These are phyloP conservation scores for Tetrahymena thermophila DNA, from an alignment of 73 alveolate species.

Conservation along the genomic window DNA sequence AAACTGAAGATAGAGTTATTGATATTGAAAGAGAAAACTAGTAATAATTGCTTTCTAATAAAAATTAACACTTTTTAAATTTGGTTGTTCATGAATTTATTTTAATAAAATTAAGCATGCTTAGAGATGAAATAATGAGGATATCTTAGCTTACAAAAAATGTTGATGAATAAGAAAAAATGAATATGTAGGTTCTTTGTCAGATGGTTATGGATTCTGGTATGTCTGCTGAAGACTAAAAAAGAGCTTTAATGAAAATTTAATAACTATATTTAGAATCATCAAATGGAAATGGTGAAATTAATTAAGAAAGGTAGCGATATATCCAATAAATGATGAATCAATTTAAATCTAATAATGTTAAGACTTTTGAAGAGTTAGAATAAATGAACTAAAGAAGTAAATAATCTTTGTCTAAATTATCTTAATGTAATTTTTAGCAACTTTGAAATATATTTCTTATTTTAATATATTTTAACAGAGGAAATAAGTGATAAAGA, in stretches of 20 bases:
- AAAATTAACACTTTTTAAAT: neutral
- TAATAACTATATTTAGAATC: neutral
- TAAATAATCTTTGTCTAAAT: neutral
- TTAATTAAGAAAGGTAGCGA: neutral
- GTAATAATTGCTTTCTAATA: neutral
- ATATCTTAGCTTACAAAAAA: neutral
- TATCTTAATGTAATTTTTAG: neutral
- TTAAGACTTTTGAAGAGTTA: neutral
- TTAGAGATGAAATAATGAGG: neutral
- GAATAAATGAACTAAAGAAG: neutral
- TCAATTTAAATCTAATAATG: neutral
- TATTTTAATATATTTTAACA: neutral
- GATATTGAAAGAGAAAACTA: neutral
- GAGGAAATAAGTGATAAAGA: neutral
- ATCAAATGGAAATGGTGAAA: neutral
- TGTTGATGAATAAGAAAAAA: neutral
- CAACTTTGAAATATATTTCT: neutral
- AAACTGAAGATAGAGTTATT: neutral
- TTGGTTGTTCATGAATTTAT: neutral
- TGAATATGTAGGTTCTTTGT: neutral
- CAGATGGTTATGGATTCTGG: neutral
- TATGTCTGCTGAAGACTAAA: neutral
- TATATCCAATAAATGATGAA: neutral
- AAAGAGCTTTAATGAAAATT: neutral
- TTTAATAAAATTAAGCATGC: neutral